Base-by-base conservation (phyloP, 1,284 basidiomycete species). In the Mycosarcoma maydis region DNA sequence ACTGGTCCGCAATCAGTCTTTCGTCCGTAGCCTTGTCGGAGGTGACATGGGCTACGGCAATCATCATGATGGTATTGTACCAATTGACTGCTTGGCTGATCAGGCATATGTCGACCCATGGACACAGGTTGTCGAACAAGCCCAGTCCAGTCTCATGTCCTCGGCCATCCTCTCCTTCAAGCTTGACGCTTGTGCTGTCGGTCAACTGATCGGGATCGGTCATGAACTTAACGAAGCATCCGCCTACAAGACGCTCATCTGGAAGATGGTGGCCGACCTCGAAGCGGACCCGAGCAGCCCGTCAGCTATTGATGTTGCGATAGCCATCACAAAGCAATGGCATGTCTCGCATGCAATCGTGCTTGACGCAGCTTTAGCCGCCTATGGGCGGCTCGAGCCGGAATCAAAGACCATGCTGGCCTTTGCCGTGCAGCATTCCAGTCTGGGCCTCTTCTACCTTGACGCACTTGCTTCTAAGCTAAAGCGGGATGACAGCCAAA, bases 361-460 rank as follows among this genome's bases (percentile, higher is more conserved):
- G 20, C 6, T 45, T 16, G 43, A 45, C 23, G 30, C 43, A 14
- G 43, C 43, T 10, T 45, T 45, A 20, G 14, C 32, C 32, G 43
- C 43, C 13, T 45, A 45, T 29, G 32, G 34, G 9, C 43, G 43
- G 11, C 20, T 45, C 30, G 32, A 45, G 6, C 19, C 43, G 13
- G 43, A 45, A 23, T 45, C 43, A 1, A 45, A 22, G 30, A 45
- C 43, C 19, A 34, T 45, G 43, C 43, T 45, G 17, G 30, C 43
- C 19, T 45, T 45, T 34, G 43, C 43, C 20, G 43, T 45, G 19
- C 30, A 45, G 5, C 43, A 45, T 22, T 45, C 43, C 43, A 45
- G 43, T 29, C 43, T 45, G 19, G 43, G 43, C 43, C 43, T 45
- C 20, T 45, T 45, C 32, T 45, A 45, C 10, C 32, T 45, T 13